Conservation (phyloP, 345 rosid genomes). For the Populus nigra region DNA sequence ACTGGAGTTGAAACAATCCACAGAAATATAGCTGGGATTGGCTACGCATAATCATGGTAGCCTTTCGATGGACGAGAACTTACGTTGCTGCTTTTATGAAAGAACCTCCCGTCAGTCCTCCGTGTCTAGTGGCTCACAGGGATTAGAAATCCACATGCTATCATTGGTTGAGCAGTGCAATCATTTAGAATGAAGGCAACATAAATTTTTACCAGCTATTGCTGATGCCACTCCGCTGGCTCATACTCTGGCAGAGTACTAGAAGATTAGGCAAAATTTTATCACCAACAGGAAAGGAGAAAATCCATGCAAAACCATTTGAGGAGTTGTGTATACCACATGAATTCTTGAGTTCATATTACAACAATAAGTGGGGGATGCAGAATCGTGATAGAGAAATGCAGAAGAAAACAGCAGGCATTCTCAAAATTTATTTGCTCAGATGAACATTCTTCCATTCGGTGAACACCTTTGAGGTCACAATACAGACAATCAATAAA, state of each 20-base stretch:
- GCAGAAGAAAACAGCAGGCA: not conserved
- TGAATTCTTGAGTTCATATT: not conserved
- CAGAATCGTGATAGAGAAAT: not conserved
- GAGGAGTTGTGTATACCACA: not conserved
- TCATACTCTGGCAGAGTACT: not conserved
- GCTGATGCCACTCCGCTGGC: not conserved
- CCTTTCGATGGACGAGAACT: not conserved
- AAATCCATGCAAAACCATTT: not conserved
- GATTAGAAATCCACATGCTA: not conserved
- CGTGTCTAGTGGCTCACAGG: not conserved
- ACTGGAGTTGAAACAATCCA: not conserved
- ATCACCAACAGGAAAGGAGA: no score
- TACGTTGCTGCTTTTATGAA: not conserved
- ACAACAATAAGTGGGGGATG: not conserved
- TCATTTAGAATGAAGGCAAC: not conserved
- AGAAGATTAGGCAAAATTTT: not conserved
- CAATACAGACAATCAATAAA: slow-evolving; percentile 38
- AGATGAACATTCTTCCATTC: slow-evolving; percentile 21
- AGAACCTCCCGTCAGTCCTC: not conserved
- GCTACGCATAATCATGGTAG: not conserved
- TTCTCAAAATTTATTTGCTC: slow-evolving; percentile 34
- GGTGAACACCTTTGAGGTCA: slow-evolving; percentile 21
- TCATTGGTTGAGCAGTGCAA: not conserved
- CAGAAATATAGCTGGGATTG: not conserved
- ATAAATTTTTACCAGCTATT: not conserved